Conservation (phyloP, 805 yeast genomes). For the Myxozyma sirexii region DNA sequence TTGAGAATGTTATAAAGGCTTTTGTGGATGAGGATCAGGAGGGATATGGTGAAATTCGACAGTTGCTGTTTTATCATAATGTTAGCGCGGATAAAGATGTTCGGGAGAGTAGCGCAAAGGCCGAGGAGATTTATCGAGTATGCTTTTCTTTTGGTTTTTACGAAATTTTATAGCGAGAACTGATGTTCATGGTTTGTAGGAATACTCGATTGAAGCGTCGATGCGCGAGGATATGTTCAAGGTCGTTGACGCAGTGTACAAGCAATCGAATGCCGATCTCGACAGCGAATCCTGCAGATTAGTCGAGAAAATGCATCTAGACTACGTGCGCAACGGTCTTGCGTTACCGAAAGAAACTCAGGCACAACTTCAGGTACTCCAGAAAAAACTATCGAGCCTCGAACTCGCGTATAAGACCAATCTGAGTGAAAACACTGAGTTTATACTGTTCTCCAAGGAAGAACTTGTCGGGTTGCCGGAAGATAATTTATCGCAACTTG, state of each 20-base stretch:
- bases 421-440: slow-evolving; percentile 51
- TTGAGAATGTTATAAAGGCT: slow-evolving; percentile 60
- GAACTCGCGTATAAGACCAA: slow-evolving; percentile 63
- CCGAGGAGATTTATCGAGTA: slow-evolving; percentile 50
- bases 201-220: slow-evolving; percentile 63
- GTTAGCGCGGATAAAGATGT: slow-evolving; percentile 66
- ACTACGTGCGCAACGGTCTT: slow-evolving; percentile 69
- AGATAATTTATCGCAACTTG: slow-evolving; percentile 61
- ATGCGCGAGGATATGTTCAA: slow-evolving; percentile 67
- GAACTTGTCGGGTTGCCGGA: slow-evolving; percentile 76
- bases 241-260: slow-evolving; percentile 57
- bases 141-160: too few species aligned
- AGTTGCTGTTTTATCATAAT: slow-evolving; percentile 68
- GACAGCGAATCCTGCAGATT: slow-evolving; percentile 61
- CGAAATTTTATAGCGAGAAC: too few species aligned
- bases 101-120: slow-evolving; percentile 69
- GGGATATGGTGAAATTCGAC: slow-evolving; percentile 51
- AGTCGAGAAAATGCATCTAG: slow-evolving; percentile 58
- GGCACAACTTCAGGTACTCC: slow-evolving; percentile 59
- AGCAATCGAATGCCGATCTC: slow-evolving; percentile 41
- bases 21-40: slow-evolving; percentile 56
- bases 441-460: slow-evolving; percentile 58
- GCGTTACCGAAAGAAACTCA: slow-evolving; percentile 59
- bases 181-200: slow-evolving; percentile 43
- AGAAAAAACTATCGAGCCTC: slow-evolving; percentile 59